Percentiles rank a stretch among this genome's conserved stretches.
These are phyloP conservation scores for Straminergon stramineum DNA, from an alignment of 225 moss, liverwort and hornwort species.

Conservation along the genomic window DNA sequence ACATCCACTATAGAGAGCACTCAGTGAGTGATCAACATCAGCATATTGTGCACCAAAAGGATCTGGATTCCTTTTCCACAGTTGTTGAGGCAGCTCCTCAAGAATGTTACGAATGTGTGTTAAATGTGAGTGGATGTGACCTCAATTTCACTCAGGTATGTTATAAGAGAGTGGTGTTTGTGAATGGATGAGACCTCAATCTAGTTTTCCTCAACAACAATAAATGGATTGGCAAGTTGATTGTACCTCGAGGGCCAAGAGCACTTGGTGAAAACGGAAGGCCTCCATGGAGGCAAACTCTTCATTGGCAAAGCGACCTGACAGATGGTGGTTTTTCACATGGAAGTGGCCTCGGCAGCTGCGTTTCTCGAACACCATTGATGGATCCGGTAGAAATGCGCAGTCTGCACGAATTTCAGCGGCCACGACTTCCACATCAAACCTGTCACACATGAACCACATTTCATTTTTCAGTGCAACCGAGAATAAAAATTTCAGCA, in stretches of 20 bases:
- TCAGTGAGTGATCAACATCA: background rate
- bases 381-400: slow-evolving; percentile 38
- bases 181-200: background rate
- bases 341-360: slow-evolving; percentile 35
- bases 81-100: background rate
- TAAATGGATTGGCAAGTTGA: background rate
- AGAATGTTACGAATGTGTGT: background rate
- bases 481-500: background rate
- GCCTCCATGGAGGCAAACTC: slow-evolving; percentile 28
- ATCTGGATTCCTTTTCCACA: background rate
- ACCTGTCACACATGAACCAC: background rate
- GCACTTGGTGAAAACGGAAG: slow-evolving; percentile 50
- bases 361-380: slow-evolving; percentile 34
- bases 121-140: background rate
- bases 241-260: slow-evolving; percentile 38
- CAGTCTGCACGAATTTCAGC: slow-evolving; percentile 29
- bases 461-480: background rate
- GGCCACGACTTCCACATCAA: slow-evolving; percentile 17
- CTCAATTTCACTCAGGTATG: background rate
- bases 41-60: background rate
- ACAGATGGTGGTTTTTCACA: slow-evolving; percentile 29
- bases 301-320: slow-evolving; percentile 28
- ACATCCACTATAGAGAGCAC: background rate
- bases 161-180: too few relatives aligned
- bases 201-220: background rate